phyloP scores from a whole-genome alignment of 2,329 filamentous ascomycete genomes.

The Penicillium sumatraense region DNA sequence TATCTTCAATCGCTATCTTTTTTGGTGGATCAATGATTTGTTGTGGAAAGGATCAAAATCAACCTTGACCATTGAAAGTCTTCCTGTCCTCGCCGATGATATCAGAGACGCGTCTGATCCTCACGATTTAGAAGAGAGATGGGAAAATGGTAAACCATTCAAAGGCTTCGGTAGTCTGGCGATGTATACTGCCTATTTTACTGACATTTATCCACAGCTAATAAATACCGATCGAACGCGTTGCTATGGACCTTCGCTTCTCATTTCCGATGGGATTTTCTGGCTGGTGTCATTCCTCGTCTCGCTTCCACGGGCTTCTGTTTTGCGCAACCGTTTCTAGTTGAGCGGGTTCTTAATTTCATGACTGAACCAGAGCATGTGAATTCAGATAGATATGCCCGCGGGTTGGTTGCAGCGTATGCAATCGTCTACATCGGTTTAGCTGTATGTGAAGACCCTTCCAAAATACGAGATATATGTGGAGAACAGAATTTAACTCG shows the following conservation, averaged over 20 bases:
- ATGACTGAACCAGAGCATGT: conserved; percentile 24
- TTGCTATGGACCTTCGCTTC: conserved; percentile 23
- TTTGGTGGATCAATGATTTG: conserved; percentile 45
- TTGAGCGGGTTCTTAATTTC: conserved; percentile 30
- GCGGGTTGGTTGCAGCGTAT: conserved; percentile 44
- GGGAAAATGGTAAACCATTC: conserved; percentile 34
- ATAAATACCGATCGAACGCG: conserved; percentile 19
- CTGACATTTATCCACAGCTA: conserved; percentile 9
- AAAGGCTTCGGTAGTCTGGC: not conserved
- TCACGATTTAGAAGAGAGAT: conserved; percentile 32
- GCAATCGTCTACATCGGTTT: conserved; percentile 44
- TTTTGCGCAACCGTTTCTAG: conserved; percentile 54
- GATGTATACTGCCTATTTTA: not conserved
- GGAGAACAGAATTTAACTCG: not conserved
- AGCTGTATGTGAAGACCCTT: conserved; percentile 33
- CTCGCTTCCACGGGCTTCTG: conserved; percentile 47
- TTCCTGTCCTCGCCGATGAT: conserved; percentile 45
- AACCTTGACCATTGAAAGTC: conserved; percentile 44
- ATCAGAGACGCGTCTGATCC: conserved; percentile 34
- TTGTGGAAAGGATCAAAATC: conserved; percentile 35
- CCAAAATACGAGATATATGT: not conserved
- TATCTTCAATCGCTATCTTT: conserved; percentile 33
- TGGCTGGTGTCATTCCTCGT: conserved; percentile 40
- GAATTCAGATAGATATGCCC: conserved; percentile 32
- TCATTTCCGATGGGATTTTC: conserved; percentile 24